Conservation (phyloP, 257 asterid species). For the Salvia miltiorrhiza region DNA sequence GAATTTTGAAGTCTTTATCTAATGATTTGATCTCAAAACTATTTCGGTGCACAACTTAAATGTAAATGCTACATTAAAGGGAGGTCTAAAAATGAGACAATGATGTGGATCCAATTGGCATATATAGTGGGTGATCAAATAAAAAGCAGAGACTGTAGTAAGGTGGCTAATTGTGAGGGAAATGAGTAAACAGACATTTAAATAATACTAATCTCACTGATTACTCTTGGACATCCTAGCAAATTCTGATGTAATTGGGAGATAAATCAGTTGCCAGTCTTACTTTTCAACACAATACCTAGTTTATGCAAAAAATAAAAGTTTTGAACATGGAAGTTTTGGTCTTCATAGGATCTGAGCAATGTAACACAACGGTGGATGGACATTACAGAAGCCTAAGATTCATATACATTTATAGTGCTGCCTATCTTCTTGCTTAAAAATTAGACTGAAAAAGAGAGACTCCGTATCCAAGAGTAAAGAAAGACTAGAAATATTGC, state of each 20-base stretch:
- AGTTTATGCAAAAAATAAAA: not conserved
- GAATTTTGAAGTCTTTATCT: not conserved
- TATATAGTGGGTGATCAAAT: not conserved
- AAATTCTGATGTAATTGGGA: not conserved
- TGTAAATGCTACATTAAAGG: not conserved
- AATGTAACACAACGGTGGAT: not conserved
- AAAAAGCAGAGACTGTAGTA: not conserved
- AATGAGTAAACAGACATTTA: not conserved
- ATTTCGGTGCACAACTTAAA: not conserved
- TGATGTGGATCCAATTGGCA: not conserved
- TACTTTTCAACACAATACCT: not conserved
- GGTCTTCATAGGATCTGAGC: not conserved
- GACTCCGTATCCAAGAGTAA: not conserved
- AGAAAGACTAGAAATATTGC: no score
- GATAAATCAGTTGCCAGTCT: not conserved
- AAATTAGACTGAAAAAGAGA: not conserved
- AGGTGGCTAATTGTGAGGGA: slow-evolving; percentile 4
- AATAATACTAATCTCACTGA: not conserved
- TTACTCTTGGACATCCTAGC: not conserved
- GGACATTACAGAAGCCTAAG: not conserved
- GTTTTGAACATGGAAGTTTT: slow-evolving; percentile 3
- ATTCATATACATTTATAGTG: not conserved
- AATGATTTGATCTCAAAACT: not conserved
- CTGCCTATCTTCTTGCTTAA: not conserved
- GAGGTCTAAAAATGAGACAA: not conserved